Evolutionary conservation across 257 asterid species (phyloP), one percentile per base, ranked within the genome.

Genomic region (Nicotiana tomentosiformis): DNA sequence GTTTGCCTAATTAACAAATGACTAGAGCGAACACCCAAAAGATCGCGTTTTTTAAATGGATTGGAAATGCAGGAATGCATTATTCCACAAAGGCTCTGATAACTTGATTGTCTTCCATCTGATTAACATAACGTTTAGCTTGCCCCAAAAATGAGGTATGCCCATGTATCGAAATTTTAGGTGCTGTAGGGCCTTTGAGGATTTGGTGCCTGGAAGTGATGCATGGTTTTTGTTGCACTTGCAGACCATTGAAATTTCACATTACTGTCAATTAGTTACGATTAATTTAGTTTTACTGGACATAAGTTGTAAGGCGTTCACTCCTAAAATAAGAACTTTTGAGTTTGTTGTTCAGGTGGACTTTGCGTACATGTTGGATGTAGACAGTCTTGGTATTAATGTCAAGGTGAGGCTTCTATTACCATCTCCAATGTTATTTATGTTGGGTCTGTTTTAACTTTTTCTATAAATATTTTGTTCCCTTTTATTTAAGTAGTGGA

Each of bases 321-420:
- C 72, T 66, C 65, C 49, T 33, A 81, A 30, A 66, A 33, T 66
- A 77, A 29, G 77, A 70, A 30, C 60, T 65, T n/a, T 16, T n/a
- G 66, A 23, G 77, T 67, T 26, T 43, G 56, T 85, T 83, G 68
- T 83, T 64, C 93, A 96, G 99, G 97, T 96, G 84, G 97, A 94
- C 29, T 94, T 61, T 81, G 97, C 98, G 0, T 64, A 92, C 88
- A 96, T 96, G 89, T 62, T 94, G 90, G 98, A 96, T 82, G 84
- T 93, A 29, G 99, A 96, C 88, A 96, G 98, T 82, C 91, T 96
- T 83, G 99, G 98, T 68, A 88, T 96, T 87, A 92, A 92, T 84
- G 99, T 92, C 83, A 94, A 96, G 99, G 99, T 93, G 85, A 81
- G 80, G 57, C 66, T 46, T 80, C 76, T 37, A 62, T 82, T 82